Evolutionary conservation across 495 filamentous ascomycete genomes (phyloP).

Genomic region (Poronia punctata): DNA sequence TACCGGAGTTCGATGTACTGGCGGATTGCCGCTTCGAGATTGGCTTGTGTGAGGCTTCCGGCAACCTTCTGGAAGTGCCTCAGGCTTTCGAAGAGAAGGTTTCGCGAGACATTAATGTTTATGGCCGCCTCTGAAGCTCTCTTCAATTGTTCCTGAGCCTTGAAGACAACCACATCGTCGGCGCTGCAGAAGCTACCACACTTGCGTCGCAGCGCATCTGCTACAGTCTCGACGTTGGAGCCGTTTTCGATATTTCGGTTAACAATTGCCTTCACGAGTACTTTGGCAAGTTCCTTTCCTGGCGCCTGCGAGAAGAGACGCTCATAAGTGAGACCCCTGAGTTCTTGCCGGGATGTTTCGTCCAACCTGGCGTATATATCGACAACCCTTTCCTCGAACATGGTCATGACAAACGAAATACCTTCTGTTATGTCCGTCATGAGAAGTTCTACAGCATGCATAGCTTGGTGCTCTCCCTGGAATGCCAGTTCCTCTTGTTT

Average conservation of each 20-base stretch:
- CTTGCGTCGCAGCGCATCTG: slow-evolving; percentile 79
- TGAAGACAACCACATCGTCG: slow-evolving; percentile 95
- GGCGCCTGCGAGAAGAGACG: slow-evolving; percentile 68
- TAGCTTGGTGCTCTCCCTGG: slow-evolving; percentile 87
- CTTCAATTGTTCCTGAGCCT: slow-evolving; percentile 90
- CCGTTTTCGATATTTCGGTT: slow-evolving; percentile 94
- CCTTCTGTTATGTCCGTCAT: slow-evolving; percentile 87
- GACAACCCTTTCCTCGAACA: slow-evolving; percentile 86
- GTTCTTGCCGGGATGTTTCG: slow-evolving; percentile 55
- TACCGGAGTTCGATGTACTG: slow-evolving; percentile 76
- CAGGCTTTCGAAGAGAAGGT: slow-evolving; percentile 80
- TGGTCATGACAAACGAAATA: slow-evolving; percentile 85
- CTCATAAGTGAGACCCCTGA: slow-evolving; percentile 75
- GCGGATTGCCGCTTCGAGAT: slow-evolving; percentile 67
- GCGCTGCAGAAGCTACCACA: slow-evolving; percentile 96
- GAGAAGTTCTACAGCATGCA: slow-evolving; percentile 75
- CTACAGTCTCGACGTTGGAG: slow-evolving; percentile 93
- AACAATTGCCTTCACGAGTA: slow-evolving; percentile 95
- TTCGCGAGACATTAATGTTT: slow-evolving; percentile 70
- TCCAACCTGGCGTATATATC: slow-evolving; percentile 83
- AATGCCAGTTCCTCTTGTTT: slow-evolving; percentile 84
- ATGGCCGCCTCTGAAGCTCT: slow-evolving; percentile 69
- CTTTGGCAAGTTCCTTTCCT: slow-evolving; percentile 89
- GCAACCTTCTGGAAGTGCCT: slow-evolving; percentile 84
- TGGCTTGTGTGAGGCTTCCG: slow-evolving; percentile 67